phyloP scores from a whole-genome alignment of 129 eudicot species.

The Flaveria bidentis region DNA sequence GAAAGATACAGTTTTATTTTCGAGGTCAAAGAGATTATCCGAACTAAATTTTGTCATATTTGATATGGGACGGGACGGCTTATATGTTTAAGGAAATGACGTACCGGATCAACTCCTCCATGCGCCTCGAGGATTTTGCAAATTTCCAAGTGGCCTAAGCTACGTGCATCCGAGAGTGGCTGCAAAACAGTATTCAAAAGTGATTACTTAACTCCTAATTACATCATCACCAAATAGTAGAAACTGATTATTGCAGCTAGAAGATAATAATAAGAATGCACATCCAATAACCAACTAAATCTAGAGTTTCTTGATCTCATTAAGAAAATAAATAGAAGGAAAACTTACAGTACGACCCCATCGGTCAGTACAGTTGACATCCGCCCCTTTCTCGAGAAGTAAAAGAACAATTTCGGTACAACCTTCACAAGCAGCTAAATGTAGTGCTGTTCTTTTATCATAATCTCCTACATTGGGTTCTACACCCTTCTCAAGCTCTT shows the following conservation, averaged over 20 bases:
- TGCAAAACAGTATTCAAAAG: conserved; percentile 34
- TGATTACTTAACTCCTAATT: neutral
- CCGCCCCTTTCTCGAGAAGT: conserved; percentile 70
- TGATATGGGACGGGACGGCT: neutral
- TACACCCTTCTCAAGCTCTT: conserved; percentile 61
- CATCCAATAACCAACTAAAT: neutral
- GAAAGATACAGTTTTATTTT: conserved; percentile 19
- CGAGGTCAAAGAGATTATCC: conserved; percentile 18
- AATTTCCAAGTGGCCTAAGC: conserved; percentile 54
- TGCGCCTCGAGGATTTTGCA: conserved; percentile 60
- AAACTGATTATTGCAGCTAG: neutral
- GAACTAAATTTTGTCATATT: neutral
- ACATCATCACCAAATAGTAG: neutral
- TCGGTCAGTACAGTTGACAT: conserved; percentile 59
- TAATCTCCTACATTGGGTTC: conserved; percentile 68
- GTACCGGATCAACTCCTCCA: conserved; percentile 70
- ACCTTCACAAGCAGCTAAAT: conserved; percentile 80
- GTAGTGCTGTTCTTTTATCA: conserved; percentile 75
- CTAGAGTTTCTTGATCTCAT: neutral
- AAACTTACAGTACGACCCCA: conserved; percentile 82
- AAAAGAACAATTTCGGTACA: conserved; percentile 56
- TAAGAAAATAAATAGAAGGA: neutral
- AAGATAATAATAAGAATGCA: neutral
- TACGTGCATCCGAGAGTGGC: conserved; percentile 78
- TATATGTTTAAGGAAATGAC: neutral